Base-by-base conservation (phyloP, 192 early-diverging fungal genomes). In the Backusella circina region DNA sequence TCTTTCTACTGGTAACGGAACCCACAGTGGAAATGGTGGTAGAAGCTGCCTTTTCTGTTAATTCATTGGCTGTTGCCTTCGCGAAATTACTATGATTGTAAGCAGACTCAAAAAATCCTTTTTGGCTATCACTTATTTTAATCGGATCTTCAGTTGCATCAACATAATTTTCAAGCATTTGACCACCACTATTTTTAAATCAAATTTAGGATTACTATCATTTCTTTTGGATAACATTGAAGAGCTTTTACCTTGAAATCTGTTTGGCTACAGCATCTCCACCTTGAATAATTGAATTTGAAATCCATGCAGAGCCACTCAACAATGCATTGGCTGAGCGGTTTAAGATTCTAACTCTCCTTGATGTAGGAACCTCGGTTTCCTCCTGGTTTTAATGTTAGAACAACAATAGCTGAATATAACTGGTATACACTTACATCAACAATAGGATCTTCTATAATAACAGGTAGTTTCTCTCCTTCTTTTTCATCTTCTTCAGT, bases 261-360 rank as follows among this genome's bases (percentile, higher is more conserved):
- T 44, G 50, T 0, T 47, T 57, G 8, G 79, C 79, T 18, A 80
- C 36, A 21, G n/a, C 12, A 26, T 77, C 28, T 16, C 75, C 75
- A 10, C 71, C 71, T 23, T 41, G 21, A 2, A 74, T n/a, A 15
- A 80, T 50, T 32, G 21, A 3, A 8, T 70, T 15, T 13, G 79
- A 71, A 21, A 80, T 39, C 71, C 79, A 74, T 28, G 54, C 68
- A 30, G 79, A 80, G 18, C 79, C 79, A 61, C 28, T 33, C 13
- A 74, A 54, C 18, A 80, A 31, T 18, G 67, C 71, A 37, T 70
- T 39, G 8, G 72, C 50, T 3, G 79, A 47, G 37, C 74, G 44
- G 39, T 76, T 37, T 10, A 80, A 41, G n/a, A 75, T 61, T 13
- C 51, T 39, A 4, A 78, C 77, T 32, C 38, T 78, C 16, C 70